Evolutionary conservation across 225 moss, liverwort and hornwort genomes (phyloP), one percentile per base, ranked within the genome.

Genomic region (Bryum argenteum): DNA sequence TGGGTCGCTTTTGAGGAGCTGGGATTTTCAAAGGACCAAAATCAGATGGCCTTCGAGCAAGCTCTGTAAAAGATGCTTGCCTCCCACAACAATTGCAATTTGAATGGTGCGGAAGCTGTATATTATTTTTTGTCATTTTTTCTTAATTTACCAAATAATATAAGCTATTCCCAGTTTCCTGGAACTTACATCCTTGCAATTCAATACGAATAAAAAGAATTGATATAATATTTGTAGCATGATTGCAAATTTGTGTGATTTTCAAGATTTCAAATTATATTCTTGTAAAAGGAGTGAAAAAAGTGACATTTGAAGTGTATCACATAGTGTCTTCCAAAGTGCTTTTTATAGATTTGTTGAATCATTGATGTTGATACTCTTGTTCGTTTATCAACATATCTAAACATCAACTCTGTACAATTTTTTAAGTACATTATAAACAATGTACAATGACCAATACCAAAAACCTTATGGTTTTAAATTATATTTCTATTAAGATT

Each of bases 11-110:
- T 4, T 63, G 15, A 0, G 0, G 8, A 51, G 1, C 4, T 13
- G 38, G 14, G 33, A 6, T 33, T 44, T 72, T 52, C 4, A 78
- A 6, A 28, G 78, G 38, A 18, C 74, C 74, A 58, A 66, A 80
- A 11, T 63, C 52, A 12, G 77, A 77, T 1, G 77, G 51, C 15
- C 70, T 54, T 44, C 67, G 62, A 23, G 51, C 67, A 33, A 80
- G 47, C 58, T 77, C 79, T 16, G 11, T 71, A 22, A 78, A 74
- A 10, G 74, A 39, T 43, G 74, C 67, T 74, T 67, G 74, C 8
- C 44, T 80, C 67, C 80, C 60, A 71, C 80, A 84, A 71, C 63
- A 80, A 12, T 81, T 10, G 1, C 68, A 81, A 68, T 72, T 81
- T 19, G 52, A 63, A 68, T 68, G 68, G 16, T 81, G 76, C 0